Base-by-base conservation (phyloP, 106 monocot species). In the Apostasia shenzhenica region DNA sequence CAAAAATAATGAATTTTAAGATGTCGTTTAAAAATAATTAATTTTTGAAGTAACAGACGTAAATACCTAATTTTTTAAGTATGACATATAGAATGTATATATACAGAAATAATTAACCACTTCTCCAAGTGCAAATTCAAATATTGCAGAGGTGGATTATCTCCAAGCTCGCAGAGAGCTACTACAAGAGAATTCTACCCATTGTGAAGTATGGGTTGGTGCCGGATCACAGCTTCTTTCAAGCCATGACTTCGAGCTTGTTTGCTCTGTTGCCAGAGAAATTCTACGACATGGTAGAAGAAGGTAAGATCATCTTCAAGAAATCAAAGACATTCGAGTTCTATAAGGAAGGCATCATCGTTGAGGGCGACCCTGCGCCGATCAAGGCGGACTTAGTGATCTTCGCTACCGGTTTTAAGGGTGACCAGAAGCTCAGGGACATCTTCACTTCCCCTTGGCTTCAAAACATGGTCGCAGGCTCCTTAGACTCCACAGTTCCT, bases 121-220 rank as follows among this genome's bases (percentile, higher is more conserved):
- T 26, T 26, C 26, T 26, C 52, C 10, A 6, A 5, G 5, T 6
- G 10, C 10, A 6, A 6, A 5, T 53, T 10, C 8, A 5, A 6
- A 14, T 56, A 38, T 62, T 41, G 48, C 67, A 91, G 83, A 83
- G 72, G 62, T 91, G 91, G 87, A 2, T 78, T 6, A 48, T 87
- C 14, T 82, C 84, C 2, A 87, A 84, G 60, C 70, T 91, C 43
- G 14, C 53, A 11, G 84, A 86, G 63, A 87, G 72, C 52, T 87
- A 91, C 79, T 84, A 55, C 61, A 75, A 67, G 71, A 70, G 72
- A 61, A 70, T 65, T 39, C 39, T 73, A 2, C 87, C 91, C 1
- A 69, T 91, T 77, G 75, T 80, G 49, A 87, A 82, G 61, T 51
- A 87, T 54, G 84, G 80, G 41, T 84, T 84, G 83, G 82, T 91